A percentile compares a stretch with the other conserved stretches of the same genome.
Evolutionary conservation across 139 green algal species (phyloP).

Genomic region (Chlorella vulgaris): DNA sequence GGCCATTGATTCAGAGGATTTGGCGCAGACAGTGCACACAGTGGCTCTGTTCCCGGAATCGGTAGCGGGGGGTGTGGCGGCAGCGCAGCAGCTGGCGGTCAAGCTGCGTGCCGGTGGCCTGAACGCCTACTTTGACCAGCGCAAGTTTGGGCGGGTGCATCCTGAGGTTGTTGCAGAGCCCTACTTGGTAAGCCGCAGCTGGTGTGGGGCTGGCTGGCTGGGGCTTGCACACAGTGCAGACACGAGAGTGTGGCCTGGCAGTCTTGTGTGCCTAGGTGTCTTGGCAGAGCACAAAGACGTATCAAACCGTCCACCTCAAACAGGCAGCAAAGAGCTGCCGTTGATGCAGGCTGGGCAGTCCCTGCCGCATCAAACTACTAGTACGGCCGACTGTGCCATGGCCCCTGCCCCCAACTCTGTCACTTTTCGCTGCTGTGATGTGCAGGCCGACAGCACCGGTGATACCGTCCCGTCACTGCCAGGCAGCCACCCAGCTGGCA

Average conservation of each 20-base stretch:
- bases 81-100: constrained; percentile 1
- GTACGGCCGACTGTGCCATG: no score
- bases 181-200: constrained; percentile 1
- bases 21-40: constrained; percentile 9
- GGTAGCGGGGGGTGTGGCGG: not conserved
- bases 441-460: constrained; percentile 10
- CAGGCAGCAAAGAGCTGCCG: no score
- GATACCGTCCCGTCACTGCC: not conserved
- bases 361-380: no score
- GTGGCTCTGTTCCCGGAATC: not conserved
- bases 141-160: constrained; percentile 6
- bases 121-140: not conserved
- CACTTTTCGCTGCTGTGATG: not conserved
- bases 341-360: no score
- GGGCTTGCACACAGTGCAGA: no score
- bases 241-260: no score
- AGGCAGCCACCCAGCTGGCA: not conserved
- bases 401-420: no score
- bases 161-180: not conserved
- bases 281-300: no score
- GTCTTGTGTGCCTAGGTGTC: no score
- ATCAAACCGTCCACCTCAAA: no score
- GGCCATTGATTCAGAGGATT: not conserved
- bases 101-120: constrained; percentile 7
- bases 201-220: not conserved